phyloP scores from a whole-genome alignment of 1,139 yeast species.

The Pichia sp. region DNA sequence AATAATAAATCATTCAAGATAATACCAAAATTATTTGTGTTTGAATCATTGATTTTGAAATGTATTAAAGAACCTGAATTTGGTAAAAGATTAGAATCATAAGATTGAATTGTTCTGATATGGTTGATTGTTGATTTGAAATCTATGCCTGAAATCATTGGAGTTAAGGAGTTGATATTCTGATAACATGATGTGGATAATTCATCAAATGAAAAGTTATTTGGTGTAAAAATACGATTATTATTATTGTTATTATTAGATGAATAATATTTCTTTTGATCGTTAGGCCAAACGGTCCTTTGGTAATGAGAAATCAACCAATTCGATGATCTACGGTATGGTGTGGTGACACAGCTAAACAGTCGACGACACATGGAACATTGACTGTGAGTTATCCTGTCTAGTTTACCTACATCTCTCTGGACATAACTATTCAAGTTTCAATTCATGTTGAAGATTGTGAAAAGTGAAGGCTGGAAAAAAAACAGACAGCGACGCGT shows the following conservation, averaged over 20 bases:
- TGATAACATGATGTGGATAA: not conserved
- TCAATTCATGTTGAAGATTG: not conserved
- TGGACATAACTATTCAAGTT: too few relatives aligned
- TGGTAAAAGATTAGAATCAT: slow-evolving; percentile 2
- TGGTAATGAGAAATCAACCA: not conserved
- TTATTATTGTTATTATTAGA: not conserved
- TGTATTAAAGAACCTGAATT: slow-evolving; percentile 16
- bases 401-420: not conserved
- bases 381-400: not conserved
- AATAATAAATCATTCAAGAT: slow-evolving; percentile 12
- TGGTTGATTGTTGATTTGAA: slow-evolving; percentile 3
- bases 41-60: slow-evolving; percentile 1
- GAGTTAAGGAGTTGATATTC: not conserved
- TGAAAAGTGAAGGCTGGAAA: not conserved
- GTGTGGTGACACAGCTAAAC: not conserved
- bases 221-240: slow-evolving; percentile 3
- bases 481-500: slow-evolving; percentile 3
- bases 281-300: not conserved
- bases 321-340: not conserved
- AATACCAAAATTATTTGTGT: slow-evolving; percentile 11
- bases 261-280: not conserved
- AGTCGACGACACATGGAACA: not conserved
- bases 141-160: not conserved
- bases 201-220: slow-evolving; percentile 1
- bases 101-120: not conserved